A percentile compares a stretch with the other conserved stretches of the same genome.
Evolutionary conservation across 2,329 filamentous ascomycete species (phyloP).

Genomic region (Penicillium palitans): DNA sequence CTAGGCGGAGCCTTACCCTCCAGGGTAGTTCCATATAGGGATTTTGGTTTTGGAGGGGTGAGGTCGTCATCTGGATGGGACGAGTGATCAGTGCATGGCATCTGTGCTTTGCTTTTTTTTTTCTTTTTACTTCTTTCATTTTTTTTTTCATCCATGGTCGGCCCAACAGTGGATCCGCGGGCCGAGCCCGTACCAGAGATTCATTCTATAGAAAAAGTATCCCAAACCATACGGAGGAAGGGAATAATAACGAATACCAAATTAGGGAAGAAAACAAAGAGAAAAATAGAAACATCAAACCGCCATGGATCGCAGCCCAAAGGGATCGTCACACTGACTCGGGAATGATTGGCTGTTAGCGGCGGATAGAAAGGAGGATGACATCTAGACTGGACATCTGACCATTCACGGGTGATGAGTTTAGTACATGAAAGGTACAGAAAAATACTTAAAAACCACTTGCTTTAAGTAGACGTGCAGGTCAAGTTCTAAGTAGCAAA

Average conservation of each 20-base stretch:
- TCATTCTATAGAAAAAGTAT: constrained; percentile 3
- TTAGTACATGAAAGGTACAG: neutral
- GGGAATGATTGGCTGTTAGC: constrained; percentile 11
- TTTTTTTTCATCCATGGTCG: constrained; percentile 4
- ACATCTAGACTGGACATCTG: constrained; percentile 5
- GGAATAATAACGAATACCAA: neutral
- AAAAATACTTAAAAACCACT: neutral
- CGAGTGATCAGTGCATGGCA: constrained; percentile 26
- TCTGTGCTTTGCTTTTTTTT: constrained; percentile 17
- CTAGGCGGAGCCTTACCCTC: neutral
- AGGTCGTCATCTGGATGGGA: constrained; percentile 21
- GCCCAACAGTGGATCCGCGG: constrained; percentile 24
- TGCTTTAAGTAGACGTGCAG: neutral
- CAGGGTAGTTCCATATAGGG: neutral
- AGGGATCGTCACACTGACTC: constrained; percentile 11
- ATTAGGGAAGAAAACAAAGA: neutral
- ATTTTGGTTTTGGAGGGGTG: constrained; percentile 4
- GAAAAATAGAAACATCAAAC: neutral
- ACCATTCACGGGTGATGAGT: constrained; percentile 7
- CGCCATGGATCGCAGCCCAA: constrained; percentile 1
- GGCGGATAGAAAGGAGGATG: constrained; percentile 6
- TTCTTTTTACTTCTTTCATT: neutral
- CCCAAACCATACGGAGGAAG: neutral
- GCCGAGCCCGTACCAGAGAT: constrained; percentile 23
- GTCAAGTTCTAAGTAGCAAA: neutral